Evolutionary conservation across 345 rosid genomes (phyloP).

Genomic region (Arabis hirsuta): DNA sequence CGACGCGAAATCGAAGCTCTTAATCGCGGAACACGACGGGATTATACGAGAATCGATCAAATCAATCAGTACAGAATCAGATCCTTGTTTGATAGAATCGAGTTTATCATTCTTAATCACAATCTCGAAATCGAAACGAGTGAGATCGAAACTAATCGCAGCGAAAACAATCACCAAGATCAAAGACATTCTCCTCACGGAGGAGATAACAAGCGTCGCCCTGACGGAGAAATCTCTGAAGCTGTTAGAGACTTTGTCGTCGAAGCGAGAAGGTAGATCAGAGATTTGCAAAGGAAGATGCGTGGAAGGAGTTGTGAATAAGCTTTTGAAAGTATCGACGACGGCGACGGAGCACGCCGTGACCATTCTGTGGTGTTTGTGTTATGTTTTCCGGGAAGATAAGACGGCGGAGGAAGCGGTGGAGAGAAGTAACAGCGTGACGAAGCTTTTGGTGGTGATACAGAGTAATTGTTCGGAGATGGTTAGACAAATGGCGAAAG

Average conservation of each 20-base stretch:
- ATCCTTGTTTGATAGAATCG: constrained; percentile 58
- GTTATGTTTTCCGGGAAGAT: constrained; percentile 66
- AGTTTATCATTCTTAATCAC: constrained; percentile 60
- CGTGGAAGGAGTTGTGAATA: constrained; percentile 67
- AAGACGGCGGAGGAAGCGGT: constrained; percentile 58
- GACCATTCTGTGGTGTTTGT: constrained; percentile 76
- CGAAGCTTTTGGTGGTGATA: constrained; percentile 77
- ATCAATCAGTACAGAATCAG: constrained; percentile 48
- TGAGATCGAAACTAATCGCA: constrained; percentile 50
- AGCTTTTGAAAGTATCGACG: constrained; percentile 69
- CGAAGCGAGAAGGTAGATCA: constrained; percentile 67
- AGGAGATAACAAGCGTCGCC: constrained; percentile 39
- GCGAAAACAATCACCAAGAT: constrained; percentile 49
- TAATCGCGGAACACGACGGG: constrained; percentile 63
- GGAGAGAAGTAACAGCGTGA: constrained; percentile 64
- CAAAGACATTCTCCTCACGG: constrained; percentile 48
- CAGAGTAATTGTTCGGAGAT: constrained; percentile 80
- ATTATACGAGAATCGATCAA: constrained; percentile 52
- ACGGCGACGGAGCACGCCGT: constrained; percentile 86
- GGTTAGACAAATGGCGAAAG: constrained; percentile 75
- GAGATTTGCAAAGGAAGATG: constrained; percentile 58
- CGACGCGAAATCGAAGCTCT: constrained; percentile 56
- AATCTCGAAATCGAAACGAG: constrained; percentile 59
- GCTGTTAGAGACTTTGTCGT: constrained; percentile 60
- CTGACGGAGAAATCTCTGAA: constrained; percentile 71